phyloP scores from a whole-genome alignment of 768 basidiomycete genomes.

The Gloeostereum incarnatum region DNA sequence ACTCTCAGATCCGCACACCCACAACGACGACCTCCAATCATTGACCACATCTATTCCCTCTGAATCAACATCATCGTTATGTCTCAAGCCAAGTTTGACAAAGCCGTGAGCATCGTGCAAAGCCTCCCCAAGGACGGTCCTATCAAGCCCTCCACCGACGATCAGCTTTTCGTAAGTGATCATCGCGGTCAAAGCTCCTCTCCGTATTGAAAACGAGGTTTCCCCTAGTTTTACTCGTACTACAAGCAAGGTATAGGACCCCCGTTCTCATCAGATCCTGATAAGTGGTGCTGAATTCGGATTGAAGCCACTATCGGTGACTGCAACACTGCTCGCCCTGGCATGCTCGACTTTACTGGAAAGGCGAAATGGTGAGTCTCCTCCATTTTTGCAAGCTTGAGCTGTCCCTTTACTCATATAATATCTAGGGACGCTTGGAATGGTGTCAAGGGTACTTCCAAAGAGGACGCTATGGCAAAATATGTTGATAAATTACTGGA shows the following conservation, averaged over 20 bases:
- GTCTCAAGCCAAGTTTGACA: slow-evolving; percentile 67
- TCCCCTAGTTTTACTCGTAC: slow-evolving; percentile 77
- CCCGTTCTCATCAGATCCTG: background rate
- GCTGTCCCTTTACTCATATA: slow-evolving; percentile 8
- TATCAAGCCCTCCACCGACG: slow-evolving; percentile 61
- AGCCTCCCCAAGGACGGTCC: slow-evolving; percentile 73
- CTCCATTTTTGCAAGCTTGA: slow-evolving; percentile 5
- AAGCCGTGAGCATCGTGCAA: slow-evolving; percentile 60
- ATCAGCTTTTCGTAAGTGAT: slow-evolving; percentile 68
- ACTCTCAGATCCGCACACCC: too few species aligned
- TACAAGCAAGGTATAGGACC: slow-evolving; percentile 78
- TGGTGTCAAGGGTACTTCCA: slow-evolving; percentile 53
- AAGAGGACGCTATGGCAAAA: slow-evolving; percentile 60
- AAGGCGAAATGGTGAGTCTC: slow-evolving; percentile 79
- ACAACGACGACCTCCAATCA: too few species aligned
- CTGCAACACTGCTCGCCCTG: slow-evolving; percentile 52
- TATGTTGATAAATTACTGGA: slow-evolving; percentile 72
- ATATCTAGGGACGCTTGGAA: slow-evolving; percentile 79
- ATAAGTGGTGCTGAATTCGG: background rate
- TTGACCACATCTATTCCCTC: too few species aligned
- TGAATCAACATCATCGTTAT: too few species aligned
- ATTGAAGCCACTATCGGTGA: slow-evolving; percentile 64
- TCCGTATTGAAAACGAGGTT: slow-evolving; percentile 5
- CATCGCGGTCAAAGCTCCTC: slow-evolving; percentile 4
- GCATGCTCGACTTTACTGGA: slow-evolving; percentile 77